phyloP scores from a whole-genome alignment of 768 basidiomycete species.

The Boletus coccyginus region DNA sequence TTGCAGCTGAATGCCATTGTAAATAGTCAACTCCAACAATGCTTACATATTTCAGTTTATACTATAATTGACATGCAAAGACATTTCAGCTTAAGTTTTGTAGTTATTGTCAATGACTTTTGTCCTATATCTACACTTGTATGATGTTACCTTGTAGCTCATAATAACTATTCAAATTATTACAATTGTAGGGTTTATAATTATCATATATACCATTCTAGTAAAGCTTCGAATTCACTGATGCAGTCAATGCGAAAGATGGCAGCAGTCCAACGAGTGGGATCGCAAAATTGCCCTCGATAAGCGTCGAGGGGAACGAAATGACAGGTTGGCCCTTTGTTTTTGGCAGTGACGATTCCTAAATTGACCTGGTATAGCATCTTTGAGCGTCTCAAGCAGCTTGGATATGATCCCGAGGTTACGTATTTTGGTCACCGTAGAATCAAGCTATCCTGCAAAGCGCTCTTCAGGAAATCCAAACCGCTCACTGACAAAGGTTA shows the following conservation, averaged over 20 bases:
- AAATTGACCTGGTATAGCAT: not conserved
- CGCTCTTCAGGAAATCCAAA: not conserved
- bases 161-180: too few relatives aligned
- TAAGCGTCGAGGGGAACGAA: not conserved
- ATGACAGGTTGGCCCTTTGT: not conserved
- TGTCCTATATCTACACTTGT: too few relatives aligned
- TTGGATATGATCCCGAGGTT: not conserved
- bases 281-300: not conserved
- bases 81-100: too few relatives aligned
- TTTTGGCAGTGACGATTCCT: not conserved
- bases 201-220: too few relatives aligned
- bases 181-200: too few relatives aligned
- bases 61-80: too few relatives aligned
- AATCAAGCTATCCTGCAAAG: not conserved
- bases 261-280: not conserved
- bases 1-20: too few relatives aligned
- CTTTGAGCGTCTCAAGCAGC: not conserved
- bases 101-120: too few relatives aligned
- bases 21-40: too few relatives aligned
- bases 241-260: not conserved
- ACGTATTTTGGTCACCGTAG: not conserved
- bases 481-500: not conserved
- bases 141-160: too few relatives aligned
- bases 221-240: too few relatives aligned
- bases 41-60: too few relatives aligned